These are phyloP conservation scores for Gracilaria domingensis DNA, from an alignment of 23 red algal species.

Conservation along the genomic window DNA sequence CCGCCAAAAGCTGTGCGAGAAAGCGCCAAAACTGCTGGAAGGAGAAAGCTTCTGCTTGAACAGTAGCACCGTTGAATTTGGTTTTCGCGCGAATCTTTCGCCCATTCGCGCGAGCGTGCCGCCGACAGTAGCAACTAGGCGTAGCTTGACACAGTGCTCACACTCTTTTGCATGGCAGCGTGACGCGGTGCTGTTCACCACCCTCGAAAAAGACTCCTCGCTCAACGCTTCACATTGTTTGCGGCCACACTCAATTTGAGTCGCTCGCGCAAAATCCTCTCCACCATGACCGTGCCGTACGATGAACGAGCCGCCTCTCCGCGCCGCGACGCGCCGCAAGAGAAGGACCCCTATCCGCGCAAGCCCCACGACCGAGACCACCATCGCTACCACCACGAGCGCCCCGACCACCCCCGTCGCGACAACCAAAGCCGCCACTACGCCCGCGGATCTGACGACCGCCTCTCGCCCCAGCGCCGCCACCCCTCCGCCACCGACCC, in stretches of 20 bases:
- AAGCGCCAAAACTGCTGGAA: constrained; percentile 30
- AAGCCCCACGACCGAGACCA: neutral
- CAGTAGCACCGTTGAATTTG: neutral
- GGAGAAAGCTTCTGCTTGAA: constrained; percentile 4
- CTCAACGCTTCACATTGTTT: constrained; percentile 31
- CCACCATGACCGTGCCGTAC: constrained; percentile 28
- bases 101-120: constrained; percentile 27
- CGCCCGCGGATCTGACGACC: constrained; percentile 16
- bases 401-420: constrained; percentile 9
- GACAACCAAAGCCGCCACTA: constrained; percentile 9
- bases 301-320: constrained; percentile 36
- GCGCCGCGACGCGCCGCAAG: constrained; percentile 16
- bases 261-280: neutral
- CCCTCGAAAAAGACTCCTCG: constrained; percentile 1
- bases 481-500: neutral
- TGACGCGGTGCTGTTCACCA: constrained; percentile 23
- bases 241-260: constrained; percentile 10
- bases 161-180: constrained; percentile 32
- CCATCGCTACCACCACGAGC: neutral
- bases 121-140: constrained; percentile 17
- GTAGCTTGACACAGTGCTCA: constrained; percentile 32
- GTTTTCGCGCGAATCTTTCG: constrained; percentile 51
- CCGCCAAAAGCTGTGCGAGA: no score
- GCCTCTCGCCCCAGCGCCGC: constrained; percentile 1
- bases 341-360: constrained; percentile 2